Evolutionary conservation across 192 early-diverging fungal species (phyloP).

Genomic region (Rhizophagus clarus): DNA sequence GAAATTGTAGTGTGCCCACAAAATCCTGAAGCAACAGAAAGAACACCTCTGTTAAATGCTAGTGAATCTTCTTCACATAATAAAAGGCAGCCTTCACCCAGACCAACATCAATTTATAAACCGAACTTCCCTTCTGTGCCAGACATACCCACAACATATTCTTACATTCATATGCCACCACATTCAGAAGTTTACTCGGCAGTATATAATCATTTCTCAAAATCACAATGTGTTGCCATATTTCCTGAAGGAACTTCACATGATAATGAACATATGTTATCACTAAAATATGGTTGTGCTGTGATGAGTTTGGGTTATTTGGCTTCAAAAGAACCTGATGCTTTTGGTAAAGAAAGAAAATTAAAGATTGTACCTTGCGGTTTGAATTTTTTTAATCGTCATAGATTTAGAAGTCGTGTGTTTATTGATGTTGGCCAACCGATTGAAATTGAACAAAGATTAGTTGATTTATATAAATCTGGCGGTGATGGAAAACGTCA

Average conservation of each 20-base stretch:
- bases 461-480: slow-evolving; percentile 39
- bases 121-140: slow-evolving; percentile 31
- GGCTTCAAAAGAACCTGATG: slow-evolving; percentile 35
- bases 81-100: background rate
- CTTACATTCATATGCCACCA: slow-evolving; percentile 40
- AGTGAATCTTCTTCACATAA: slow-evolving; percentile 1
- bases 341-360: slow-evolving; percentile 18
- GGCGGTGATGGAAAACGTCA: slow-evolving; percentile 42
- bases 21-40: slow-evolving; percentile 25
- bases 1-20: background rate
- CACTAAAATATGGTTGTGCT: slow-evolving; percentile 49
- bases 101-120: background rate
- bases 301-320: slow-evolving; percentile 49
- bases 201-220: slow-evolving; percentile 46
- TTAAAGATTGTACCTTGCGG: slow-evolving; percentile 47
- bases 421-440: slow-evolving; percentile 41
- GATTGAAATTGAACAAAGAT: slow-evolving; percentile 37
- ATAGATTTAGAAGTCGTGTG: slow-evolving; percentile 48
- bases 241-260: slow-evolving; percentile 48
- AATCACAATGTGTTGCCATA: slow-evolving; percentile 39
- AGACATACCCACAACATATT: slow-evolving; percentile 35
- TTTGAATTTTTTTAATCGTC: slow-evolving; percentile 50
- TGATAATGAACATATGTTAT: slow-evolving; percentile 45
- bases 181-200: slow-evolving; percentile 44
- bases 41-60: slow-evolving; percentile 17